A percentile compares a stretch with the other conserved stretches of the same genome.
Evolutionary conservation across 305 asterid genomes (phyloP).

Genomic region (Fraxinus xanthoxyloides): DNA sequence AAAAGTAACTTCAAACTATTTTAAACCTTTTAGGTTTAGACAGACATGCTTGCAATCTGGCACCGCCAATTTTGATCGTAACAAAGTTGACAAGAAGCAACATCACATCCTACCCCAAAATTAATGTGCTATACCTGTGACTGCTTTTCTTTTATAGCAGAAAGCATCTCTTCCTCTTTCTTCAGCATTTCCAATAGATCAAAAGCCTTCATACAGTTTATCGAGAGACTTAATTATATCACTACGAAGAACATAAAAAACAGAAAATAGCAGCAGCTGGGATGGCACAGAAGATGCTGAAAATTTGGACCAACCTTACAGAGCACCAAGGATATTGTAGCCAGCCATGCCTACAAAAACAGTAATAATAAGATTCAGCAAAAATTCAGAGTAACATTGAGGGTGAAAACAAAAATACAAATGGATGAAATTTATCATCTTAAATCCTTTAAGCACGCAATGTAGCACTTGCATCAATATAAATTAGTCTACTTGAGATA

Average conservation of each 20-base stretch:
- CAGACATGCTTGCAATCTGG: neutral
- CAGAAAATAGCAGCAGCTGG: neutral
- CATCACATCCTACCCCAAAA: neutral
- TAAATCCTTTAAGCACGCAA: neutral
- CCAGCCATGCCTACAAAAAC: constrained; percentile 80
- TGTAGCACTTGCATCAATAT: neutral
- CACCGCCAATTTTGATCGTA: neutral
- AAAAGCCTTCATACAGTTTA: constrained; percentile 55
- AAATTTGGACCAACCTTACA: constrained; percentile 70
- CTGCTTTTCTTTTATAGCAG: constrained; percentile 66
- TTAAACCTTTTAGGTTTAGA: neutral
- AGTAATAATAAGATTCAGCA: constrained; percentile 16
- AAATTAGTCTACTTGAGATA: neutral
- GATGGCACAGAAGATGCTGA: neutral
- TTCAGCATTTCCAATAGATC: constrained; percentile 91
- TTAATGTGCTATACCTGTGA: constrained; percentile 54
- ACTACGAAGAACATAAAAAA: neutral
- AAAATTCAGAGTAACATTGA: neutral
- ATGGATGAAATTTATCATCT: constrained; percentile 5
- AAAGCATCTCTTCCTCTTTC: constrained; percentile 90
- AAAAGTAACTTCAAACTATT: neutral
- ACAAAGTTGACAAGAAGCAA: neutral
- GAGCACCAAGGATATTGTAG: constrained; percentile 72
- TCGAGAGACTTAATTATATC: neutral
- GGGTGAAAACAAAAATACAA: constrained; percentile 18